These are phyloP conservation scores for Clonostachys rhizophaga DNA, from an alignment of 2,329 filamentous ascomycete species.

Conservation along the genomic window DNA sequence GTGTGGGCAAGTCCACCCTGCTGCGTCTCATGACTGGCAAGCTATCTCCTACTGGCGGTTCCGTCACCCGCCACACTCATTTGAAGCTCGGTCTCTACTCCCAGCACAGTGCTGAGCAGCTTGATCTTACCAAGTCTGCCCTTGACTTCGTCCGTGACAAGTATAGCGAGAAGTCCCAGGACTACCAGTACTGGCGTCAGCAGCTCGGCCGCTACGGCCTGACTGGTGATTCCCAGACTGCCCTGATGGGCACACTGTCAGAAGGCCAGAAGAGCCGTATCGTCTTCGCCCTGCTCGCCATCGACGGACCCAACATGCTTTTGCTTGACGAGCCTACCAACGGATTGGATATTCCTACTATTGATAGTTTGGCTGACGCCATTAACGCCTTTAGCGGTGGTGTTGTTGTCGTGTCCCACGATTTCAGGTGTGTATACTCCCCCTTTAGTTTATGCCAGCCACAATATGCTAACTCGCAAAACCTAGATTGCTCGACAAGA, in stretches of 20 bases:
- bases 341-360: slow-evolving; percentile 97
- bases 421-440: slow-evolving; percentile 76
- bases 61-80: slow-evolving; percentile 90
- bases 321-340: slow-evolving; percentile 98
- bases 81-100: slow-evolving; percentile 98
- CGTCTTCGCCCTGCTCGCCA: slow-evolving; percentile 92
- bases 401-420: slow-evolving; percentile 97
- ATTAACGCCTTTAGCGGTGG: slow-evolving; percentile 96
- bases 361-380: slow-evolving; percentile 93
- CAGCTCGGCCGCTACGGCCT: slow-evolving; percentile 94
- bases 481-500: slow-evolving; percentile 89
- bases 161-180: slow-evolving; percentile 83
- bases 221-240: slow-evolving; percentile 88
- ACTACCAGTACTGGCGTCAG: slow-evolving; percentile 99
- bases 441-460: slow-evolving; percentile 8
- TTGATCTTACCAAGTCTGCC: slow-evolving; percentile 95
- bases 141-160: slow-evolving; percentile 98
- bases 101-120: slow-evolving; percentile 97
- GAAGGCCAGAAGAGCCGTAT: slow-evolving; percentile 98
- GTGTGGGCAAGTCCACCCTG: slow-evolving; percentile 97
- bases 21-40: slow-evolving; percentile 96
- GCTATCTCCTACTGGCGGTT: slow-evolving; percentile 77
- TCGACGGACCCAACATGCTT: slow-evolving; percentile 96
- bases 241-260: slow-evolving; percentile 95
- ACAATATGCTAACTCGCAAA: slow-evolving; percentile 7